These are phyloP conservation scores for Thalassiosira mediterranea DNA, from an alignment of 352 stramenopile genomes.

Conservation along the genomic window DNA sequence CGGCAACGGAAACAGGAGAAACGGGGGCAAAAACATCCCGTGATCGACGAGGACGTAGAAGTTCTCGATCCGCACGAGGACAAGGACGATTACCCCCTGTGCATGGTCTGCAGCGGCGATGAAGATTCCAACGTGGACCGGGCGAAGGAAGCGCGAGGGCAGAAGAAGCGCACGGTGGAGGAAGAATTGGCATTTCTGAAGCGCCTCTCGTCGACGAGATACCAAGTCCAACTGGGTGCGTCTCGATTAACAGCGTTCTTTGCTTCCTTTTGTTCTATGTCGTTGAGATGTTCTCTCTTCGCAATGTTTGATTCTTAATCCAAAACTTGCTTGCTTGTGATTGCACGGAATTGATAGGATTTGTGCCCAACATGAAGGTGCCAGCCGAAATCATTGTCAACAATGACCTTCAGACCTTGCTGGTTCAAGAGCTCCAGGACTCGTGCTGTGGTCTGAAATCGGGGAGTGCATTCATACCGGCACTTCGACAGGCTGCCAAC, in stretches of 20 bases:
- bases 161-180: slow-evolving; percentile 43
- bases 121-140: background rate
- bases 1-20: slow-evolving; percentile 4
- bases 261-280: too few relatives aligned
- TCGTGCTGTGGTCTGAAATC: slow-evolving; percentile 42
- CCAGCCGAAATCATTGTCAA: slow-evolving; percentile 86
- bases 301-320: too few relatives aligned
- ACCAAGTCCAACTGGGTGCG: slow-evolving; percentile 79
- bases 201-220: slow-evolving; percentile 59
- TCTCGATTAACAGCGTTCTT: too few relatives aligned
- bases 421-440: slow-evolving; percentile 84
- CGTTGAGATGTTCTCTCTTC: too few relatives aligned
- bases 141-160: background rate
- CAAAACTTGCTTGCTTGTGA: too few relatives aligned
- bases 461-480: slow-evolving; percentile 82
- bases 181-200: slow-evolving; percentile 79
- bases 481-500: slow-evolving; percentile 88
- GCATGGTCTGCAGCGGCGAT: background rate
- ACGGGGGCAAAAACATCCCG: background rate
- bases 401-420: slow-evolving; percentile 70
- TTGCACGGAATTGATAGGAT: too few relatives aligned
- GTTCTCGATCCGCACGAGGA: slow-evolving; percentile 38
- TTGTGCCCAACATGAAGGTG: slow-evolving; percentile 87
- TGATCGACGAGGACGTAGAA: background rate
- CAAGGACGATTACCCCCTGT: slow-evolving; percentile 42